Conservation (phyloP, 208 protist species). For the Vickermania spadyakhi region DNA sequence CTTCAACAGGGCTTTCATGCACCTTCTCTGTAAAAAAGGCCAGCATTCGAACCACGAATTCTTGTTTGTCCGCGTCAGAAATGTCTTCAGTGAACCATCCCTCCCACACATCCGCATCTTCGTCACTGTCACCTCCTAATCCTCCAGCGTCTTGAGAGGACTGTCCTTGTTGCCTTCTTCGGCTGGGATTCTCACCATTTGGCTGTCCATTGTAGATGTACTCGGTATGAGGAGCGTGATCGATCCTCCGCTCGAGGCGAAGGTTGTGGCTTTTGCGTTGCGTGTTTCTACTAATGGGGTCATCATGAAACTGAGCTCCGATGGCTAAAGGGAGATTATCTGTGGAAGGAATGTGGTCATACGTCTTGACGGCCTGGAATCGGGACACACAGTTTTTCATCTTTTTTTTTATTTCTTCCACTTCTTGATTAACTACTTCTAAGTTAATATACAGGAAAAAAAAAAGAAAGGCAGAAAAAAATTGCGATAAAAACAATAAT, state of each 20-base stretch:
- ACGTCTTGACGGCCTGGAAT: conserved; percentile 48
- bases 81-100: conserved; percentile 68
- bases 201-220: conserved; percentile 57
- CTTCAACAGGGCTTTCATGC: conserved; percentile 40
- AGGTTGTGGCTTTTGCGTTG: conserved; percentile 79
- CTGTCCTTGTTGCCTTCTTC: not conserved
- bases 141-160: not conserved
- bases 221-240: conserved; percentile 71
- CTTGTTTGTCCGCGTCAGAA: conserved; percentile 38
- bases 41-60: conserved; percentile 70
- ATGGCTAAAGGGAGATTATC: conserved; percentile 74
- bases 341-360: conserved; percentile 39
- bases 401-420: conserved; percentile 1
- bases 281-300: conserved; percentile 74
- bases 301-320: conserved; percentile 87
- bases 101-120: conserved; percentile 38
- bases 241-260: conserved; percentile 28
- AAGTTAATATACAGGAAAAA: not conserved
- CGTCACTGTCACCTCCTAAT: conserved; percentile 2
- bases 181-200: conserved; percentile 1
- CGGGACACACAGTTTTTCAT: conserved; percentile 80
- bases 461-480: not conserved
- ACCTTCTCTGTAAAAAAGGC: conserved; percentile 74
- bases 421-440: conserved; percentile 3
- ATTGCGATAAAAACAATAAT: too few species aligned